Conservation (phyloP, 1,284 basidiomycete species). For the Ustilago vetiveriae region DNA sequence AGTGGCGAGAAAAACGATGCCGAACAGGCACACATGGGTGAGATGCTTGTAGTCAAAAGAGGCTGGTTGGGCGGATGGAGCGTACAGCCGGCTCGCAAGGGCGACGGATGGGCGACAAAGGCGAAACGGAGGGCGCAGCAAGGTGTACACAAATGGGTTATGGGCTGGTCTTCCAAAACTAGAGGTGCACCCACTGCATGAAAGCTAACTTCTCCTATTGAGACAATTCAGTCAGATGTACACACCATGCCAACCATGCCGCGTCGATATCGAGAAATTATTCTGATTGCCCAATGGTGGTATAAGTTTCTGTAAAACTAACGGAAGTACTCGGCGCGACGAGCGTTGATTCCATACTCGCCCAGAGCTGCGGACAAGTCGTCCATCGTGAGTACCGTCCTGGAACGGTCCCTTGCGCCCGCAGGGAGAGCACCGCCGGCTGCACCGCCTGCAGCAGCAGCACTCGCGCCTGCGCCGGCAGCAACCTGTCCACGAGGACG, state of each 20-base stretch:
- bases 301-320: slow-evolving; percentile 18
- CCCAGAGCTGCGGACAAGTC: slow-evolving; percentile 89
- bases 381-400: slow-evolving; percentile 98
- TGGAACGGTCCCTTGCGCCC: slow-evolving; percentile 76
- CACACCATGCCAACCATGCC: neutral
- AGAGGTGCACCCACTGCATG: neutral
- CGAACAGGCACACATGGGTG: neutral
- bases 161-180: slow-evolving; percentile 21
- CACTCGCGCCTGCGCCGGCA: slow-evolving; percentile 10
- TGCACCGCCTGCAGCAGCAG: slow-evolving; percentile 17
- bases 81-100: slow-evolving; percentile 10
- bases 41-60: slow-evolving; percentile 24
- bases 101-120: slow-evolving; percentile 6
- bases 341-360: slow-evolving; percentile 79
- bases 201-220: too few species aligned
- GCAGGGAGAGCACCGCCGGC: slow-evolving; percentile 13
- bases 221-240: neutral
- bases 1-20: too few species aligned
- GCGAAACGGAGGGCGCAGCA: slow-evolving; percentile 2
- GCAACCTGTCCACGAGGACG: slow-evolving; percentile 43
- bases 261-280: neutral
- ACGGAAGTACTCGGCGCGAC: slow-evolving; percentile 63
- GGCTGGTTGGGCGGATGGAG: slow-evolving; percentile 37
- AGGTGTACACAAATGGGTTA: slow-evolving; percentile 9
- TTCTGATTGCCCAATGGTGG: slow-evolving; percentile 1